Base-by-base conservation (phyloP, 1,284 basidiomycete genomes). In the Cryptococcus hybrid region DNA sequence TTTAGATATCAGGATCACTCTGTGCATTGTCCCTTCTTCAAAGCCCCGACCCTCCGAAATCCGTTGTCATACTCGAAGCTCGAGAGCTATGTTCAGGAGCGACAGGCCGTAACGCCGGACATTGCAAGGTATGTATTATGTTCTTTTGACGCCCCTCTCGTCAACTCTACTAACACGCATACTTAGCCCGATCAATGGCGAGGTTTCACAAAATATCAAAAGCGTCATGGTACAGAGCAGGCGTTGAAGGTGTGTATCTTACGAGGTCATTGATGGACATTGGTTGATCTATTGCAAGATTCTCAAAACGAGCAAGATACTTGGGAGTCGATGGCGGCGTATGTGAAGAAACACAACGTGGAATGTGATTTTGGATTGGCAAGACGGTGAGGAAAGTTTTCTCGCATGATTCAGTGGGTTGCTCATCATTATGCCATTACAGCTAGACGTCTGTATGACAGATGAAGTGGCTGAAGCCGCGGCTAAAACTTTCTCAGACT, bases 61-160 rank as follows among this genome's bases (percentile, higher is more conserved):
- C 47, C 12, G 60, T 73, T 13, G 56, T 71, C 38, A 15, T 73
- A 43, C 61, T 74, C 12, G 72, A 74, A 54, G 72, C 72, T 0
- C 46, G 72, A 37, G 66, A 69, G 43, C 37, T 67, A 2, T 69
- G 66, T 45, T 66, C 62, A 3, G 72, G 66, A 7, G 72, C 72
- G 2, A 66, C 64, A 7, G 70, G 70, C 2, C 56, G 70, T 24
- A 70, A 73, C 52, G 71, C 64, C 4, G 67, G 67, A 13, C 65
- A 69, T 45, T 67, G 63, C 45, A 61, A 63, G 43, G 43, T 44
- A 6, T 15, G 43, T 7, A 44, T 7, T 13, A 44, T 9, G 13
- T 12, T 18, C n/a, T 44, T 7, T 6, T 18, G 40, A 30, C 3
- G 30, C 5, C 7, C n/a, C 3, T 7, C 13, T 11, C 11, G 43